These are phyloP conservation scores for Nymphaea colorata DNA, from an alignment of 164 flowering plant genomes.

Conservation along the genomic window DNA sequence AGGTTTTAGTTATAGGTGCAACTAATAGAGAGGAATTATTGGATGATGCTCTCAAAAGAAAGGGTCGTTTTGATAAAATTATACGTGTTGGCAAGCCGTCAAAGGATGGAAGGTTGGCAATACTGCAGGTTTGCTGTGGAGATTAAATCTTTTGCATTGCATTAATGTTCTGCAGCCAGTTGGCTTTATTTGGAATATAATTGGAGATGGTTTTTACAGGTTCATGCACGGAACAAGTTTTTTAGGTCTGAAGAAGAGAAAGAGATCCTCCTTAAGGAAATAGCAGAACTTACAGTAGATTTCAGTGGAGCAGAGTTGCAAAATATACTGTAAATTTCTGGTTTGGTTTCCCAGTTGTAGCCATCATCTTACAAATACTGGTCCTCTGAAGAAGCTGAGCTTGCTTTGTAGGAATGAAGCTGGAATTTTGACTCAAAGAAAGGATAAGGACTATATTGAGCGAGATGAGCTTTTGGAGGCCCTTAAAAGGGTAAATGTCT, in stretches of 20 bases:
- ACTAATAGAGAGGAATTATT: slow-evolving; percentile 93
- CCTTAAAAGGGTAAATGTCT: slow-evolving; percentile 59
- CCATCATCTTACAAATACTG: neutral
- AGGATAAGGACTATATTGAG: slow-evolving; percentile 86
- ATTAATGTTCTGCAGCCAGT: neutral
- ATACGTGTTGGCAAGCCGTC: slow-evolving; percentile 95
- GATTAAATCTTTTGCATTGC: neutral
- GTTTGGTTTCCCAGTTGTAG: neutral
- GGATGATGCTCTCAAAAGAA: slow-evolving; percentile 93
- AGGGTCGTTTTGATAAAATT: slow-evolving; percentile 97
- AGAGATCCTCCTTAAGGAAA: slow-evolving; percentile 57
- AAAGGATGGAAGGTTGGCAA: slow-evolving; percentile 85
- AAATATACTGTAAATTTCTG: slow-evolving; percentile 58
- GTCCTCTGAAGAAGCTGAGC: slow-evolving; percentile 1
- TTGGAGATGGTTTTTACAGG: slow-evolving; percentile 30
- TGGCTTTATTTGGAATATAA: neutral
- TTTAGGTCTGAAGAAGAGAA: slow-evolving; percentile 85
- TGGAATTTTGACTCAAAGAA: slow-evolving; percentile 92
- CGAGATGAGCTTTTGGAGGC: slow-evolving; percentile 88
- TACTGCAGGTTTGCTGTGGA: slow-evolving; percentile 48
- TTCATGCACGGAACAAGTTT: slow-evolving; percentile 90
- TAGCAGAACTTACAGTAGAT: slow-evolving; percentile 75
- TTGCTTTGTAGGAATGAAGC: slow-evolving; percentile 79
- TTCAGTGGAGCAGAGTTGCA: slow-evolving; percentile 98
- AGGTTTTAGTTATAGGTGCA: slow-evolving; percentile 96